These are phyloP conservation scores for Multifurca ochricompacta DNA, from an alignment of 768 basidiomycete genomes.

Conservation along the genomic window DNA sequence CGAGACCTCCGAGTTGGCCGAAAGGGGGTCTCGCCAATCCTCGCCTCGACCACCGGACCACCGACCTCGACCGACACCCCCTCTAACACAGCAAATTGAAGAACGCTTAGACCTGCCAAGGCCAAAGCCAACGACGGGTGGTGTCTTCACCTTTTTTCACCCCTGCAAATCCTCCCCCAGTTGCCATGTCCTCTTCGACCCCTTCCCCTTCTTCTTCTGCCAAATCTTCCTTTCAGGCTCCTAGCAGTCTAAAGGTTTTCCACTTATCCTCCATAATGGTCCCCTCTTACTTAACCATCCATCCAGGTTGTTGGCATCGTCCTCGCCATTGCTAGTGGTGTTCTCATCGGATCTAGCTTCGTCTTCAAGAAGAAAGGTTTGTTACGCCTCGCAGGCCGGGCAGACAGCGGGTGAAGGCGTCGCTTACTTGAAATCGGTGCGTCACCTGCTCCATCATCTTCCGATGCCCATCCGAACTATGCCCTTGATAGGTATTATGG, in stretches of 20 bases:
- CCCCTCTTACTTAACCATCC: background rate
- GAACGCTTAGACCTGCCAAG: background rate
- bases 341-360: conserved; percentile 88
- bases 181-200: conserved; percentile 12
- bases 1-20: no score
- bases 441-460: conserved; percentile 25
- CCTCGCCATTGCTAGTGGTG: conserved; percentile 67
- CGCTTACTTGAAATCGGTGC: conserved; percentile 88
- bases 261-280: background rate
- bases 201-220: conserved; percentile 14
- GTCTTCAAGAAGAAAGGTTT: conserved; percentile 98
- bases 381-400: conserved; percentile 71
- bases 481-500: conserved; percentile 65
- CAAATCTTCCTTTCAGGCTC: conserved; percentile 5
- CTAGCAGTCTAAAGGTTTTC: conserved; percentile 18
- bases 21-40: no score
- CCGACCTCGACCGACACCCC: background rate
- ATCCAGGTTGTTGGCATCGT: conserved; percentile 65
- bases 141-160: no score
- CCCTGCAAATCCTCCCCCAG: no score
- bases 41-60: no score
- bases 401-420: conserved; percentile 78
- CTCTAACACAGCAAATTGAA: background rate
- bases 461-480: background rate
- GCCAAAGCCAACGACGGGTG: no score